Evolutionary conservation across 208 protist genomes (phyloP), one percentile per base, ranked within the genome.

Genomic region (Acanthamoeba triangularis): DNA sequence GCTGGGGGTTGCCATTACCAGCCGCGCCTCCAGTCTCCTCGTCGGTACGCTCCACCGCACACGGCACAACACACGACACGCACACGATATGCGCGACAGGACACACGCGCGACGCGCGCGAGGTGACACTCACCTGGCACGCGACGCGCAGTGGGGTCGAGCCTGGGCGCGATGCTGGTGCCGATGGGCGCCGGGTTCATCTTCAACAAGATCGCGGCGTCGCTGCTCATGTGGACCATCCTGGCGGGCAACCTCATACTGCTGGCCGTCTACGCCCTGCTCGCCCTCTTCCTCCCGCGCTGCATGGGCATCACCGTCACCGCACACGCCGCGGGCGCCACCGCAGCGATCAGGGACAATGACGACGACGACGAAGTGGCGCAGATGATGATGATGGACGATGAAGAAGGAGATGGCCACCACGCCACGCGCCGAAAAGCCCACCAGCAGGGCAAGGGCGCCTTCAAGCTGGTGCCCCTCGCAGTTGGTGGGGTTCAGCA

Each of bases 161-260:
- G 69, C 33, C 37, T 78, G 69, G 69, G 69, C 14, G 69, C 69
- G 30, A 78, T 78, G 69, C 37, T 78, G 37, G 69, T 78, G 69
- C 69, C 69, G 30, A 78, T 78, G 69, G 69, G 35, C 30, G 69
- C 69, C 37, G 69, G 69, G 37, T 78, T 78, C 69, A 78, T 78
- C 69, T 78, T 78, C 37, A 35, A 78, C 35, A 78, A 78, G 69
- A 49, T 78, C 35, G 69, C 11, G 8, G 0, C 69, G 69, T 33
- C 69, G 37, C 37, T 78, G 13, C 69, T 78, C 35, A 78, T 78
- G 69, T 78, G 69, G 69, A 78, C 37, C 69, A 78, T 78, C 69
- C 69, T 78, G 20, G 69, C 20, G 35, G 69, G 69, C 69, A 78
- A 78, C 69, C 25, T 78, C 35, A 0, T 78, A 1, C 69, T 78